These are phyloP conservation scores for Staphylotrichum longicolle DNA, from an alignment of 495 filamentous ascomycete species.

Conservation along the genomic window DNA sequence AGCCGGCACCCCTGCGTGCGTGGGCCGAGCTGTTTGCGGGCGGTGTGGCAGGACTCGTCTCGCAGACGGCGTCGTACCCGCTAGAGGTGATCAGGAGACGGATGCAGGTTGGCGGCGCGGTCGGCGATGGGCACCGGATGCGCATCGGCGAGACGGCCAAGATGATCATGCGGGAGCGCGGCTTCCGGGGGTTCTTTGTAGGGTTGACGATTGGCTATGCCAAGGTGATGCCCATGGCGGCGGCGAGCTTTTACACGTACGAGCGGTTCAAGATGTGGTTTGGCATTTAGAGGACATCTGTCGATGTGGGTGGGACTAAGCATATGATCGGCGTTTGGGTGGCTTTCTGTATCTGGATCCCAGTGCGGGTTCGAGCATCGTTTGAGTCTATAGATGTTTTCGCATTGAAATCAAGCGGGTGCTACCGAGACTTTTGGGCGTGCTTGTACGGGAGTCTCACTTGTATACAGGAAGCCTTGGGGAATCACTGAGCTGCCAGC, in stretches of 20 bases:
- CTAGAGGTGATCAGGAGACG: slow-evolving; percentile 86
- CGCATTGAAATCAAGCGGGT: background rate
- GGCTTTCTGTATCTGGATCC: background rate
- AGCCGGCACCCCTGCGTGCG: slow-evolving; percentile 60
- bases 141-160: slow-evolving; percentile 73
- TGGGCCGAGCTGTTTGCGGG: slow-evolving; percentile 87
- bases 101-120: slow-evolving; percentile 95
- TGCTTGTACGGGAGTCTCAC: too few species aligned
- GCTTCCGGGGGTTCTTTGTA: slow-evolving; percentile 83
- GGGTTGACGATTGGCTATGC: slow-evolving; percentile 92
- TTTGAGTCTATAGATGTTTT: slow-evolving; percentile 7
- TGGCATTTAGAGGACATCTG: slow-evolving; percentile 59
- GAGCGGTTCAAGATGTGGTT: slow-evolving; percentile 75
- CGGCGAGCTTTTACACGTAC: slow-evolving; percentile 73
- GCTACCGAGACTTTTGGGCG: too few species aligned
- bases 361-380: background rate
- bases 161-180: slow-evolving; percentile 70
- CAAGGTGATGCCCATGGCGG: slow-evolving; percentile 89
- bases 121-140: slow-evolving; percentile 80
- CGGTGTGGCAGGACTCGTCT: slow-evolving; percentile 79
- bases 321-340: slow-evolving; percentile 24
- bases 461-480: too few species aligned
- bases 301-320: slow-evolving; percentile 17
- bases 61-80: slow-evolving; percentile 89
- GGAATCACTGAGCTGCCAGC: background rate